Evolutionary conservation across 2,329 filamentous ascomycete species (phyloP), one percentile per base, ranked within the genome.

Genomic region (Phialophora verrucosa): DNA sequence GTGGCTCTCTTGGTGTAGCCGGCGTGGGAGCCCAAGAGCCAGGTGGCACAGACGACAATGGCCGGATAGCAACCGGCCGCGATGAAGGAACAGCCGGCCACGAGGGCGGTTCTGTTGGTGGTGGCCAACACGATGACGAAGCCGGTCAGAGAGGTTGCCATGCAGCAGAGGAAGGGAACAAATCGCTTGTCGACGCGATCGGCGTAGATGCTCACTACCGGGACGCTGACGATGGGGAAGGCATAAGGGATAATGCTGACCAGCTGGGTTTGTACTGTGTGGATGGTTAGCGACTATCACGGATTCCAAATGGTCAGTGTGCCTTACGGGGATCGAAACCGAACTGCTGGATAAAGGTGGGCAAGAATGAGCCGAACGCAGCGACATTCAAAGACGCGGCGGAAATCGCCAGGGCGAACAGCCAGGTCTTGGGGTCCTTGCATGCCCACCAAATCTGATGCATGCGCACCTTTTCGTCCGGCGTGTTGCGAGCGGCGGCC

Each of bases 271-370:
- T 61, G 10, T n/a, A 58, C 55, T 58, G 31, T 32, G 31, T 32
- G 31, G 31, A 32, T 11, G 31, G 31, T 32, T 11, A 32, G 31
- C 31, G 31, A 32, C 31, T 32, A 25, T 42, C 20, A 23, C 31
- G 5, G 17, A 49, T 10, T n/a, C 20, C 17, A 49, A 23, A 53
- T 23, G 35, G 55, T 29, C 42, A 47, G 31, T 20, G 12, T 12
- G 1, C 27, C 55, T 58, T 59, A 65, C 65, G n/a, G 29, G 66
- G 53, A 47, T 38, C 58, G 63, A 65, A 68, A 11, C 63, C 66
- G 25, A 68, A 68, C 29, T 65, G 50, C 7, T 56, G 32, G 31
- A 68, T 68, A 49, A 68, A 68, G 5, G 63, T 65, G 14, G 66
- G 66, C 38, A 68, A 29, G 63, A 68, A 68, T 35, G 27, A 11